Evolutionary conservation across 331 rosid species (phyloP).

Genomic region (Quercus phellos): DNA sequence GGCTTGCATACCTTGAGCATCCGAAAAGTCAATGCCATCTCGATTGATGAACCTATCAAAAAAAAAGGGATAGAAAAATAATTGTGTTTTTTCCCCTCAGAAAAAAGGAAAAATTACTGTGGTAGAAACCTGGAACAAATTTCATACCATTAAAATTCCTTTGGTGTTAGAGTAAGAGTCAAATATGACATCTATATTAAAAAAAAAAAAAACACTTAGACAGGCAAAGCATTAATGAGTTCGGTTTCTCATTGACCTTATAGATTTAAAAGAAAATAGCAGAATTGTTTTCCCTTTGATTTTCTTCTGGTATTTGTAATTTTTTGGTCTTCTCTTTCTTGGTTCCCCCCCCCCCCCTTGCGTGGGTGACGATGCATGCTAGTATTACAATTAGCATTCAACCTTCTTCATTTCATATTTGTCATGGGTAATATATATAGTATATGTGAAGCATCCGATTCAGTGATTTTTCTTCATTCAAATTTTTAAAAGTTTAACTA

Average conservation of each 20-base stretch:
- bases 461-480: background rate
- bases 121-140: background rate
- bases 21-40: constrained; percentile 98
- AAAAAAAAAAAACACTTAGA: background rate
- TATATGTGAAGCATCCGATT: background rate
- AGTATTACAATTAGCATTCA: too few species aligned
- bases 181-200: background rate
- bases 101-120: constrained; percentile 10
- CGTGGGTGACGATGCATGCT: too few species aligned
- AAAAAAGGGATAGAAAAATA: constrained; percentile 6
- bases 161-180: background rate
- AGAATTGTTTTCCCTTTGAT: background rate
- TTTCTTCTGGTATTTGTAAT: background rate
- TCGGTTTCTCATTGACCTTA: background rate
- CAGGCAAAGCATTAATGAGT: background rate
- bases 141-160: background rate
- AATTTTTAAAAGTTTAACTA: background rate
- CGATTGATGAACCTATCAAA: constrained; percentile 69
- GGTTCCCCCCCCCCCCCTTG: background rate
- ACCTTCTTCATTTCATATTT: background rate
- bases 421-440: background rate
- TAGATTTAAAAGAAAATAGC: background rate
- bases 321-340: background rate
- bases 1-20: constrained; percentile 97
- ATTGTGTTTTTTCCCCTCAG: constrained; percentile 10